Evolutionary conservation across 108 stramenopile genomes (phyloP), one percentile per base, ranked within the genome.

Genomic region (Mediolabrus comicus): DNA sequence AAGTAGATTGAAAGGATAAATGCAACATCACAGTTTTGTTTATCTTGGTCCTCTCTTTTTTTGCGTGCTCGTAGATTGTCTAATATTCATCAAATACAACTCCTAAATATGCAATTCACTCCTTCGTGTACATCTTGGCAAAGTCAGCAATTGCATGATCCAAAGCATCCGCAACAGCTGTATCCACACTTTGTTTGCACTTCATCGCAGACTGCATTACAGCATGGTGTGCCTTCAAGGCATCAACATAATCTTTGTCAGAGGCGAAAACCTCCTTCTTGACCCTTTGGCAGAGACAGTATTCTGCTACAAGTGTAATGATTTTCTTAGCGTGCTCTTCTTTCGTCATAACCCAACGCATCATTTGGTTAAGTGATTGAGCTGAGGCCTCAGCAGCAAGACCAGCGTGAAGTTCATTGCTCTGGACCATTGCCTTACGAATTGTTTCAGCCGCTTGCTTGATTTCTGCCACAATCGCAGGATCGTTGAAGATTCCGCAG

Each of bases 401-500:
- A 14, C 78, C 77, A 26, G 59, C 67, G 35, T 90, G 84, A 27
- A 90, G 49, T 16, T 83, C 86, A 28, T 83, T 84, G 11, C 74
- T 73, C 61, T 87, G 86, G 8, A 83, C 84, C 83, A 91, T 87
- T 30, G 86, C 83, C 83, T 87, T 91, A 2, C 85, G 81, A 52
- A 91, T 87, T 11, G 89, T 91, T 32, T 75, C 71, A 35, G 80
- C 68, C 27, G 71, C 62, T 60, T 87, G 72, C 61, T 80, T 72
- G 31, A 91, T 53, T 68, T 84, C 84, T 12, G 77, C 75, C 1
- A 87, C 85, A 38, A 86, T 82, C 19, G 80, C 84, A 16, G 89
- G 89, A 70, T 91, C 89, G 62, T 91, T 86, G 67, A 91, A 90
- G 68, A 92, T 92, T 12, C 91, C 91, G 56, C 91, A 92, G 11